Evolutionary conservation across 106 monocot genomes (phyloP).

Genomic region (Hemerocallis citrina): DNA sequence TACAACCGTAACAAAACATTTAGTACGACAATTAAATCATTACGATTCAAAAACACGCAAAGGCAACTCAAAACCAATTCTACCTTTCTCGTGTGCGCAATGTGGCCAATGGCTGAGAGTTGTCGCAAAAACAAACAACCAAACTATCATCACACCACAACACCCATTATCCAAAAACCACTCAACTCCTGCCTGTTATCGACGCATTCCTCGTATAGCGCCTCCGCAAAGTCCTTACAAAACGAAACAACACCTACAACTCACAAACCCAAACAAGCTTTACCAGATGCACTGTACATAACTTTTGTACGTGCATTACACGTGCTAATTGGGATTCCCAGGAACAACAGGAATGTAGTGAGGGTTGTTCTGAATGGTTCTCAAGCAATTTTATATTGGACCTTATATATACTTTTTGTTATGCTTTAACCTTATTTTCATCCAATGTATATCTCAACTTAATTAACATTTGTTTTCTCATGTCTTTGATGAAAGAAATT

Average conservation of each 20-base stretch:
- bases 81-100: constrained; percentile 67
- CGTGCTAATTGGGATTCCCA: constrained; percentile 69
- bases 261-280: neutral
- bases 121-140: constrained; percentile 9
- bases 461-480: too few species aligned
- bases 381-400: constrained; percentile 48
- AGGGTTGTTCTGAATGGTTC: constrained; percentile 36
- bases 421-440: too few species aligned
- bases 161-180: neutral
- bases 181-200: constrained; percentile 67
- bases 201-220: constrained; percentile 54
- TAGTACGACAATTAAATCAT: neutral
- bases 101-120: constrained; percentile 72
- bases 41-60: neutral
- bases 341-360: constrained; percentile 56
- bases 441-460: too few species aligned
- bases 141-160: constrained; percentile 8
- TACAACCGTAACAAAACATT: neutral
- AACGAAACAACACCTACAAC: constrained; percentile 61
- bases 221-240: constrained; percentile 75
- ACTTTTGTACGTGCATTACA: neutral
- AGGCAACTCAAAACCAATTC: neutral
- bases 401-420: too few species aligned
- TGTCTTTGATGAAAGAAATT: too few species aligned
- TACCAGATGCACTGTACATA: neutral